A percentile compares a stretch with the other conserved stretches of the same genome.
Evolutionary conservation across 1,139 yeast genomes (phyloP).

Genomic region (Oligophagozyma castellii): DNA sequence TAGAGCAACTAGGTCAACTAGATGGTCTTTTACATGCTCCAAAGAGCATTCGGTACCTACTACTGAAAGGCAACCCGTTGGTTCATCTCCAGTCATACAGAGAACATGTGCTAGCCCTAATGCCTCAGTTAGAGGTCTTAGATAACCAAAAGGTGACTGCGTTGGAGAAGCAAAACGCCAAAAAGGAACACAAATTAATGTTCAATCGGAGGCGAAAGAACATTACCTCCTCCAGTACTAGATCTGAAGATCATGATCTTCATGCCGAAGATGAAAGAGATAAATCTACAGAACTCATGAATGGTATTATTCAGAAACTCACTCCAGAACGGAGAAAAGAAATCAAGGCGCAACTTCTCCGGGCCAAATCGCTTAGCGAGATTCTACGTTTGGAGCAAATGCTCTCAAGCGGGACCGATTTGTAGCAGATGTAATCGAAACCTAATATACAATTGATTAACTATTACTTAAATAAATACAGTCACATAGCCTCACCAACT

Average conservation of each 20-base stretch:
- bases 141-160: conserved; percentile 54
- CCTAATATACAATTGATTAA: background rate
- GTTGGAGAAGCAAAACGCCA: conserved; percentile 33
- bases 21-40: conserved; percentile 14
- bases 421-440: background rate
- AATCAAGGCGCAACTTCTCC: conserved; percentile 39
- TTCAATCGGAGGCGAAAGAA: background rate
- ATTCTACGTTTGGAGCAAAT: conserved; percentile 53
- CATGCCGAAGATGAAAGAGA: conserved; percentile 6
- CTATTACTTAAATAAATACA: too few relatives aligned
- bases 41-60: conserved; percentile 27
- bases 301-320: conserved; percentile 30
- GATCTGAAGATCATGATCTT: background rate
- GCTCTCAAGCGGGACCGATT: conserved; percentile 18
- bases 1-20: conserved; percentile 12
- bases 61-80: conserved; percentile 51
- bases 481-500: too few relatives aligned
- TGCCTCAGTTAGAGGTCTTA: conserved; percentile 49
- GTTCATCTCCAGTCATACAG: conserved; percentile 43
- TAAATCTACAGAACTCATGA: conserved; percentile 22
- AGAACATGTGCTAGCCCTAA: conserved; percentile 40
- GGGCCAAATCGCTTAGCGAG: conserved; percentile 59
- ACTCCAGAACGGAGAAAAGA: conserved; percentile 37
- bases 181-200: background rate
- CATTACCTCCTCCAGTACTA: background rate